Evolutionary conservation across 768 basidiomycete species (phyloP).

Genomic region (Hygrophorus russula): DNA sequence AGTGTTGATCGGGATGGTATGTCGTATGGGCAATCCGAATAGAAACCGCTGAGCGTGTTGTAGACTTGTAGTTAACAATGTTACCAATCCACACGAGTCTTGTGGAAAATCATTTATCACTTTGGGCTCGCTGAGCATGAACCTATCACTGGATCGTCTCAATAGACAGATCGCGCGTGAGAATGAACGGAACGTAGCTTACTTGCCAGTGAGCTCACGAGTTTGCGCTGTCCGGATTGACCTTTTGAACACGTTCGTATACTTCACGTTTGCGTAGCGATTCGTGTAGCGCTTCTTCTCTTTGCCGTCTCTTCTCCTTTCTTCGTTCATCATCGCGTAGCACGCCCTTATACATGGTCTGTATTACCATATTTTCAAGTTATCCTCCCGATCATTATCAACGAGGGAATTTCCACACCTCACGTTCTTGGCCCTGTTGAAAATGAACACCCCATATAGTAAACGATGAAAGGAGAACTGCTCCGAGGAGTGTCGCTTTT

Average conservation of each 20-base stretch:
- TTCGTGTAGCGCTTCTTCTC: conserved; percentile 49
- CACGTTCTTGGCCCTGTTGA: conserved; percentile 73
- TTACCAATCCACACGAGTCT: too few relatives aligned
- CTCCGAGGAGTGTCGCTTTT: conserved; percentile 60
- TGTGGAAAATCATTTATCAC: too few relatives aligned
- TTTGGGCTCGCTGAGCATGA: background rate
- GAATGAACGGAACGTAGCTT: background rate
- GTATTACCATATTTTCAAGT: background rate
- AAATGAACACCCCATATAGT: conserved; percentile 88
- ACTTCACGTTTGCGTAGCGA: conserved; percentile 54
- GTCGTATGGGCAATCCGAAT: conserved; percentile 13
- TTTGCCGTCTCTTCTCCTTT: conserved; percentile 55
- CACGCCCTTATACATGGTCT: conserved; percentile 92
- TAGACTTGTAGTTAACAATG: too few relatives aligned
- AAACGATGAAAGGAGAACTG: conserved; percentile 49
- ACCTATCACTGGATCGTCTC: background rate
- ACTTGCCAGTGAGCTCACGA: background rate
- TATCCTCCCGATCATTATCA: conserved; percentile 7
- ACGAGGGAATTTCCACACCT: conserved; percentile 32
- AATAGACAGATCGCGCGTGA: background rate
- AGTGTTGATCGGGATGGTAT: conserved; percentile 27
- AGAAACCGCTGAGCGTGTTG: too few relatives aligned
- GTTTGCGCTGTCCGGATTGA: conserved; percentile 9
- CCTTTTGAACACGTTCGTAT: conserved; percentile 45
- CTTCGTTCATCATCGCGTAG: conserved; percentile 79